Base-by-base conservation (phyloP, 371 early-diverging fungal species). In the Batrachochytrium dendrobatidis region DNA sequence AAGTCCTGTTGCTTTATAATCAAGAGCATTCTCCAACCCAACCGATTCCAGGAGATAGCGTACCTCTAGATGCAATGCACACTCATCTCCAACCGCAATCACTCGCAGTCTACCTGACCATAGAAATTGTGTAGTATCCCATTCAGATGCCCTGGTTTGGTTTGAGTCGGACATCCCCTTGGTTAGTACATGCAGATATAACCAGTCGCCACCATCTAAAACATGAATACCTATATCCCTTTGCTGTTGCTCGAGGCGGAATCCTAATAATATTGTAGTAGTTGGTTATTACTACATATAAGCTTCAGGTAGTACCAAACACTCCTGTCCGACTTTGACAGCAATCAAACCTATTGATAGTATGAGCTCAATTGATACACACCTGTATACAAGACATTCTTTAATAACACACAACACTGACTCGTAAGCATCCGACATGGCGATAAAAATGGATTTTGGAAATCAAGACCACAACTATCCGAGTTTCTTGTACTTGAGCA, bases 31-130 rank as follows among this genome's bases (percentile, higher is more conserved):
- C 59, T 18, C 57, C 39, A 1, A 59, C 44, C n/a, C 50, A 57
- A 57, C 18, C 1, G 18, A 66, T 59, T 59, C 15, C 60, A 31
- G n/a, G 34, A 7, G 0, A 15, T 39, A n/a, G 39, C 15, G 39
- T 39, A 39, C 39, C 39, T 39, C 39, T 12, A 39, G 39, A 39
- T 39, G 39, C 39, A 39, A n/a, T n/a, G 39, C 39, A n/a, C 39
- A 57, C 31, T 52, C 7, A 34, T 1, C n/a, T 2, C 12, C 52
- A 8, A 10, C 10, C 32, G 1, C 29, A 48, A 48, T 28, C 34
- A 32, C 34, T n/a, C 90, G 73, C 29, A 94, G 68, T n/a, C 92
- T 76, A 1, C 92, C 94, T 50, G 81, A 82, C 91, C 91, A 93
- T 34, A 92, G 68, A 59, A 82, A 85, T 18, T 82, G 80, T 24